These are phyloP conservation scores for Senecio squalidus DNA, from an alignment of 140 eudicot species.

Conservation along the genomic window DNA sequence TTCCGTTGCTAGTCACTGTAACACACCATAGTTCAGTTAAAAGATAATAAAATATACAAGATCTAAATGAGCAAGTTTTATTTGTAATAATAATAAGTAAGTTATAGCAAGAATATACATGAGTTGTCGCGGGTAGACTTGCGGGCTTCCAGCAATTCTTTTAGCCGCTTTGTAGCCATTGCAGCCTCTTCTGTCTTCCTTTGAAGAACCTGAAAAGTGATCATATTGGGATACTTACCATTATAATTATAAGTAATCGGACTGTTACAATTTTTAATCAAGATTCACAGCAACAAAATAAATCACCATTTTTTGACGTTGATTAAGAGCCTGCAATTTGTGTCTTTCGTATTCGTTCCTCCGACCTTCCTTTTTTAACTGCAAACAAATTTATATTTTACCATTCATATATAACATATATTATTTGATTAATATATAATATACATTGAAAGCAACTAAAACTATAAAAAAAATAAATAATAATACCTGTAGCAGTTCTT, in stretches of 20 bases:
- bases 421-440: too few relatives aligned
- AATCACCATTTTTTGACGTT: constrained; percentile 92
- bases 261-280: not conserved
- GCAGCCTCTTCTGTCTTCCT: constrained; percentile 99
- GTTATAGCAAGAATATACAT: constrained; percentile 33
- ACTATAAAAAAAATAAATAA: not conserved
- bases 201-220: constrained; percentile 82
- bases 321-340: constrained; percentile 90
- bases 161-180: constrained; percentile 92
- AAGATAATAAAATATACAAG: constrained; percentile 5
- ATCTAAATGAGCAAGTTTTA: not conserved
- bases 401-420: too few relatives aligned
- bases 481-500: constrained; percentile 90
- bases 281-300: constrained; percentile 5
- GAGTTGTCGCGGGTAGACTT: constrained; percentile 84
- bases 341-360: constrained; percentile 96
- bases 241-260: too few relatives aligned
- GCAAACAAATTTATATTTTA: constrained; percentile 8
- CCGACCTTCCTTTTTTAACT: constrained; percentile 95
- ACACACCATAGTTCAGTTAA: constrained; percentile 14
- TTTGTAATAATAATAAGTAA: not conserved
- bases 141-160: constrained; percentile 94
- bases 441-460: too few relatives aligned
- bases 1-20: constrained; percentile 68
- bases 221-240: not conserved